Conservation (phyloP, 202 grass and related monocot species). For the Hordeum pubiflorum region DNA sequence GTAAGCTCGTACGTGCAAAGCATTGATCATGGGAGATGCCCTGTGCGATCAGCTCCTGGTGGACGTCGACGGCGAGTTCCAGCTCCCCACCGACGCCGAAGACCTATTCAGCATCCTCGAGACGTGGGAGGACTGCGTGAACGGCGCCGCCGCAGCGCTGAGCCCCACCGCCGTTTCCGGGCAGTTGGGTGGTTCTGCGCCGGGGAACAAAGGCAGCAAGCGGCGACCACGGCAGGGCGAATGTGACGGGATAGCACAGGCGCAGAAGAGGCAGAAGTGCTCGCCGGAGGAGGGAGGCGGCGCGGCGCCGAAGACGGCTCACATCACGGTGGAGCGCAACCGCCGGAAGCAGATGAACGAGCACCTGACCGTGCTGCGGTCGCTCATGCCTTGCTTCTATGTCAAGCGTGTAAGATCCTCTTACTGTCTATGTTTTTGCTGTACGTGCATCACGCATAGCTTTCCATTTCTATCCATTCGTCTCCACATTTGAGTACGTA, state of each 20-base stretch:
- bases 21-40: conserved; percentile 29
- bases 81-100: conserved; percentile 25
- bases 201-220: not conserved
- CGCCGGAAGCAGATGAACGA: conserved; percentile 78
- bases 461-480: not conserved
- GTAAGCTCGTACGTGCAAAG: not conserved
- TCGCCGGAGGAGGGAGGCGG: not conserved
- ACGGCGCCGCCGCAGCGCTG: not conserved
- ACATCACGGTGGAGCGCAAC: conserved; percentile 69
- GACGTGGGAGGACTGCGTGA: conserved; percentile 42
- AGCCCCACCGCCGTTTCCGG: not conserved
- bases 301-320: conserved; percentile 14
- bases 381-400: conserved; percentile 68
- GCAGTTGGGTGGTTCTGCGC: not conserved
- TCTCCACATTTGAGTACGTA: not conserved
- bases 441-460: not conserved
- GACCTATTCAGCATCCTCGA: conserved; percentile 54
- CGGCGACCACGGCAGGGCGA: not conserved
- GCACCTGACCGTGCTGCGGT: conserved; percentile 50
- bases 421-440: not conserved
- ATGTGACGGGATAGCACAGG: not conserved
- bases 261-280: conserved; percentile 32
- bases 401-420: conserved; percentile 49
- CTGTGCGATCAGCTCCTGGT: conserved; percentile 38
- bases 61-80: conserved; percentile 27